These are phyloP conservation scores for Flaveria trinervia DNA, from an alignment of 129 eudicot genomes.

Conservation along the genomic window DNA sequence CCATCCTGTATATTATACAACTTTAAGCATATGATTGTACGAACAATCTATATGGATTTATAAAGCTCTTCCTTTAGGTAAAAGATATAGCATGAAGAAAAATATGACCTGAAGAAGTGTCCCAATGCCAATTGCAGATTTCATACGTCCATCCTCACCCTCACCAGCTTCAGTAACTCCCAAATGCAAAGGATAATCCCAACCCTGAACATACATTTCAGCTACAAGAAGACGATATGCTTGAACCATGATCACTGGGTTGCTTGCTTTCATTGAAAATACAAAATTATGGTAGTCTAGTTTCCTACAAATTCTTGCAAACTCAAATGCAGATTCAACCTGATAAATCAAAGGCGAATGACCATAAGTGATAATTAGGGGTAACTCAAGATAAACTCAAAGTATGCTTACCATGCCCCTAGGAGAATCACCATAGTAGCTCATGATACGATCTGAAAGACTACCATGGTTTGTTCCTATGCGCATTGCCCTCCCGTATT, in stretches of 20 bases:
- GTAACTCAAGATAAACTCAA: background rate
- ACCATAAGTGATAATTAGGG: background rate
- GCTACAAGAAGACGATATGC: constrained; percentile 94
- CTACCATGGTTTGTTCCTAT: constrained; percentile 98
- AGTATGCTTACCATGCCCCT: constrained; percentile 81
- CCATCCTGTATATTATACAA: constrained; percentile 66
- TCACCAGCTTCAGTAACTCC: constrained; percentile 99
- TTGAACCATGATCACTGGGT: constrained; percentile 95
- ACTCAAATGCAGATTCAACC: constrained; percentile 99
- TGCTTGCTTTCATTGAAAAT: constrained; percentile 99
- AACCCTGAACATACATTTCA: constrained; percentile 94
- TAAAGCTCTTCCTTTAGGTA: background rate
- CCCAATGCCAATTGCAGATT: constrained; percentile 97
- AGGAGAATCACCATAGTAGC: constrained; percentile 98
- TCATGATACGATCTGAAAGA: constrained; percentile 98
- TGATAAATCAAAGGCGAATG: constrained; percentile 32
- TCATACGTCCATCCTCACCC: constrained; percentile 99
- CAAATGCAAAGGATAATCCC: constrained; percentile 96
- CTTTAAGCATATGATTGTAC: constrained; percentile 13
- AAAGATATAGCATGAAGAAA: constrained; percentile 6
- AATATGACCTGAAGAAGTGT: constrained; percentile 88
- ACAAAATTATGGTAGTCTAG: constrained; percentile 90
- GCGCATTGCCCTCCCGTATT: constrained; percentile 96
- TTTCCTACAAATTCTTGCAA: constrained; percentile 91
- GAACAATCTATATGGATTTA: constrained; percentile 2